Evolutionary conservation across 1,284 basidiomycete genomes (phyloP), one percentile per base, ranked within the genome.

Genomic region (Xerocomus minutiporus): DNA sequence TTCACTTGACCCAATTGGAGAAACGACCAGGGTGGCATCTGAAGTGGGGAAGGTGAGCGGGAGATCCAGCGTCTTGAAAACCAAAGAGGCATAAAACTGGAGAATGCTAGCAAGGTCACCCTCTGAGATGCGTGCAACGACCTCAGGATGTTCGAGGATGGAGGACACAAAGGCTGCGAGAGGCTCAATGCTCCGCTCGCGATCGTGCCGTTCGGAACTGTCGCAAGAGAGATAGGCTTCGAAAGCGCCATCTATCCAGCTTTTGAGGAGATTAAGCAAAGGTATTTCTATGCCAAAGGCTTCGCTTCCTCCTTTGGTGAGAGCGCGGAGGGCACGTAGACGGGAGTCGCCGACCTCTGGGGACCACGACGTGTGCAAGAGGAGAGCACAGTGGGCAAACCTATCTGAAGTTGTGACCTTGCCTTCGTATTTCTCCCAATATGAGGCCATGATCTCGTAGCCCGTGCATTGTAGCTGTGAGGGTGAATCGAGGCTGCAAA

Each of bases 381-480:
- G 81, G 29, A 88, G 70, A 8, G 83, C 78, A 47, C 87, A 80
- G 56, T 81, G 84, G 0, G 79, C 73, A 9, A 86, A 67, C 39
- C 80, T 74, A 56, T 87, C 84, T 3, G 80, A 74, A 1, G 80
- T 83, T 1, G 70, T 66, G 15, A 81, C 67, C 15, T 62, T 62
- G 5, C 75, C 71, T 48, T 81, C 78, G 32, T 71, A 71, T 59
- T 80, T 80, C 56, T 83, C 79, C 70, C 80, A 82, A 62, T 84
- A 89, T 0, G 84, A 75, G 12, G 82, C 72, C 46, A 90, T 73
- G 49, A 88, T 79, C 53, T 90, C 87, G 59, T 77, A 88, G 0
- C 87, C 87, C 1, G 81, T 78, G 8, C 77, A 78, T 62, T 86
- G 85, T 5, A 88, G 56, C 0, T 79, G 67, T 0, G 75, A 55